Evolutionary conservation across 805 yeast genomes (phyloP), one percentile per base, ranked within the genome.

Genomic region (Cyberlindnera galapagoensis): DNA sequence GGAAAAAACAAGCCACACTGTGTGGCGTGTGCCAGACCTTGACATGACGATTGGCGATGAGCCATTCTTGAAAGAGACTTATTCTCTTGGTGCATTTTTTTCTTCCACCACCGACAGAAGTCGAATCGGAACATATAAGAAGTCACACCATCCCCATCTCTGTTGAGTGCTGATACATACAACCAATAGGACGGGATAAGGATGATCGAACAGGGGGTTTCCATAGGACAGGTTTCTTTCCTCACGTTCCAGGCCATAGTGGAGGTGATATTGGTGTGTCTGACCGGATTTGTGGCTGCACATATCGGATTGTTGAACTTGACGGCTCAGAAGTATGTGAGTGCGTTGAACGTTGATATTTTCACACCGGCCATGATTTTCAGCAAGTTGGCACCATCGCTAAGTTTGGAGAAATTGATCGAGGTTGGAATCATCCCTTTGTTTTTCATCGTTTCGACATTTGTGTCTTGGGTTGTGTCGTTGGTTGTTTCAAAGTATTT

Each of bases 301-400:
- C 70, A 73, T 40, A 53, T 74, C 9, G 87, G 90, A 2, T 58
- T 84, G 24, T 67, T 92, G 27, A 74, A 72, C 33, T 71, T 81
- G 35, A 61, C 67, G 25, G 85, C 81, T n/a, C 95, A 87, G 48
- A 85, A 83, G 52, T 68, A 73, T 26, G 69, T 90, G 14, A 78
- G 94, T 5, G 63, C 69, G 36, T 66, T 90, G 33, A 90, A 90
- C 52, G 97, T 92, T 22, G 90, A 85, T 59, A 62, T 90, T 32
- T 90, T 92, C 65, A 92, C 97, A 14, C 97, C 98, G 7, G 88
- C 95, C 46, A 74, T 90, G 65, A 87, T 90, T 47, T 92, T 90
- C 59, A 71, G 85, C 43, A 92, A 92, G 56, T 64, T 76, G 49
- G 82, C 80, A 2, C 67, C 74, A 15, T 63, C 75, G 9, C 60